phyloP scores from a whole-genome alignment of 306 rosid genomes.

The Morella rubra region DNA sequence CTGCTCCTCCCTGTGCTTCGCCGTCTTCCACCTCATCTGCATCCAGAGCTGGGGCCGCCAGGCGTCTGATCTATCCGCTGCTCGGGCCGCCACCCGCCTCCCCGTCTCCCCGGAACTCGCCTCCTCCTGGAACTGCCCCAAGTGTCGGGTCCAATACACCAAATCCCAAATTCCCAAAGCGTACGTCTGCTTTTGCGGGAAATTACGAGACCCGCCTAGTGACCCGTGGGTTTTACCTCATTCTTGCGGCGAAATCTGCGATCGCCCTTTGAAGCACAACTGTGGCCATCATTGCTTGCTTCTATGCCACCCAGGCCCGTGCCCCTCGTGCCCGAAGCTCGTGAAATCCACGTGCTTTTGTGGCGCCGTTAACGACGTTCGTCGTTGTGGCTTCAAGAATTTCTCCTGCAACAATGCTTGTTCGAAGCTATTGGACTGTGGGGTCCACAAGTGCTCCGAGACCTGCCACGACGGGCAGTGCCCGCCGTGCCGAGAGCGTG shows the following conservation, averaged over 20 bases:
- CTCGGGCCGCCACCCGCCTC: slow-evolving; percentile 77
- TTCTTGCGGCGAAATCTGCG: slow-evolving; percentile 87
- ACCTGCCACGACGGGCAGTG: slow-evolving; percentile 71
- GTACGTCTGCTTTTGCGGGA: slow-evolving; percentile 80
- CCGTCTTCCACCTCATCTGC: slow-evolving; percentile 87
- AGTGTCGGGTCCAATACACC: slow-evolving; percentile 70
- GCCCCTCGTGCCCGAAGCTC: slow-evolving; percentile 91
- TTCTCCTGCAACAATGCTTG: slow-evolving; percentile 65
- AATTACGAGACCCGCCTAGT: slow-evolving; percentile 65
- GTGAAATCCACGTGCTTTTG: slow-evolving; percentile 73
- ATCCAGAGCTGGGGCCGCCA: slow-evolving; percentile 96
- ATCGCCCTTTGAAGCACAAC: slow-evolving; percentile 58
- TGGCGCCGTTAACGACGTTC: slow-evolving; percentile 53
- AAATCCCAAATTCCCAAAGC: slow-evolving; percentile 64
- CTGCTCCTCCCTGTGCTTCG: slow-evolving; percentile 80
- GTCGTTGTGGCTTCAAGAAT: slow-evolving; percentile 76
- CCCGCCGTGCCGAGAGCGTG: slow-evolving; percentile 62
- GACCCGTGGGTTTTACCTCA: slow-evolving; percentile 96
- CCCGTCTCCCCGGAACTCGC: slow-evolving; percentile 50
- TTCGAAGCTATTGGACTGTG: slow-evolving; percentile 57
- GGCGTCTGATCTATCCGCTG: slow-evolving; percentile 62
- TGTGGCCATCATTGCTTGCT: slow-evolving; percentile 85
- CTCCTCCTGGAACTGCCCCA: slow-evolving; percentile 89
- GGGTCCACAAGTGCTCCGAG: slow-evolving; percentile 58
- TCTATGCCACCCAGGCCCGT: slow-evolving; percentile 92